Evolutionary conservation across 148 eudicot species (phyloP), one percentile per base, ranked within the genome.

Genomic region (Persicaria maculosa): DNA sequence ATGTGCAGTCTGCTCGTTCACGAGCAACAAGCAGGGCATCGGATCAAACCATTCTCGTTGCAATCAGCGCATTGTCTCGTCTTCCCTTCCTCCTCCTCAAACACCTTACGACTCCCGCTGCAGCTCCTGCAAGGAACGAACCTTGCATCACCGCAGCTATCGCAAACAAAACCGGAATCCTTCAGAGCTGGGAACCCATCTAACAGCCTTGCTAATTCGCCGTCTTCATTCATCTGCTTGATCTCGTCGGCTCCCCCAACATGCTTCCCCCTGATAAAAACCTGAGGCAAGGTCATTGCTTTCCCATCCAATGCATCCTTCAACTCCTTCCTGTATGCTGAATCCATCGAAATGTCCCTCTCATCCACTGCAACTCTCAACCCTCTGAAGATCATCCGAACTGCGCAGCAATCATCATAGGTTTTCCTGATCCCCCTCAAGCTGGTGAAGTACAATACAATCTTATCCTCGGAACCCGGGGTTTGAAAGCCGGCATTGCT

Each of bases 381-480:
- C 10, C 94, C 97, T 77, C 80, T 85, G 7, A 95, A 82, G 75
- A 95, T 92, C 83, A 83, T 80, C 59, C 94, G 77, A 52, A 90
- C 96, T 4, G 82, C 80, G 68, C 97, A 89, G 72, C 99, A 95
- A 81, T 95, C 97, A 57, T 95, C 99, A 65, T 84, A 92, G 12
- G 97, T 95, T 81, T 87, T 89, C 70, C 99, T 83, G 79, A 95
- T 92, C 44, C 99, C 94, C 54, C 99, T 90, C 85, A 95, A 78
- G 77, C 88, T 92, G 22, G 99, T 95, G 71, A 80, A 82, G 75
- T 95, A 95, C 81, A 95, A 40, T 22, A 95, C 92, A 76, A 94
- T 80, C 55, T 85, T 91, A 72, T 89, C 86, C 70, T 91, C 91
- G 54, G 77, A 74, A 44, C 86, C 85, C 0, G 53, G 54, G 36